Conservation (phyloP, 75 land plant genomes). For the Azolla pinnata region DNA sequence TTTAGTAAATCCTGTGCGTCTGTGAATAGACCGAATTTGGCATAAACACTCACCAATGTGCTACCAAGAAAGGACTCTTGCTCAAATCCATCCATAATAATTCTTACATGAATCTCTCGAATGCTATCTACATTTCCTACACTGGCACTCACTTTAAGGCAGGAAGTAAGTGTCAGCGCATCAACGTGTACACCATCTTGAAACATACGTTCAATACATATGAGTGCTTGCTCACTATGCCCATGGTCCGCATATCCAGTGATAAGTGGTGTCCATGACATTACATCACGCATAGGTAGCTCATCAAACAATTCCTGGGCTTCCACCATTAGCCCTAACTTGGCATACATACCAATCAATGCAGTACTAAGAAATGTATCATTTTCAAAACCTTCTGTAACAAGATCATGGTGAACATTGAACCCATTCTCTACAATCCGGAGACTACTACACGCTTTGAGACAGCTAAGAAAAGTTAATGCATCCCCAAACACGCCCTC, state of each 20-base stretch:
- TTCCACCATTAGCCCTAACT: constrained; percentile 1
- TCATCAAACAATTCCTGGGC: constrained; percentile 25
- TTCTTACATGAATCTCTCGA: not conserved
- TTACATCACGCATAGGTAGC: constrained; percentile 18
- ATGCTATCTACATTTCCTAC: no score
- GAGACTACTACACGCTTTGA: constrained; percentile 10
- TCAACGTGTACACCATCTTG: constrained; percentile 16
- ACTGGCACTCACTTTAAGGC: no score
- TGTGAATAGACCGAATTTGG: not conserved
- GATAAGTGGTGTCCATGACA: constrained; percentile 37
- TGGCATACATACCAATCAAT: constrained; percentile 16
- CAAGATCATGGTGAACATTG: constrained; percentile 9
- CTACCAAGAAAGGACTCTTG: not conserved
- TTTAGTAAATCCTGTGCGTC: constrained; percentile 15
- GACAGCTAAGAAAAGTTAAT: constrained; percentile 10
- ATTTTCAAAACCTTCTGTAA: constrained; percentile 9
- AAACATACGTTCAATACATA: constrained; percentile 13
- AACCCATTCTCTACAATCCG: constrained; percentile 6
- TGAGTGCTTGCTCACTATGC: constrained; percentile 4
- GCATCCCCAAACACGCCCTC: constrained; percentile 7
- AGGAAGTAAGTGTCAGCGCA: constrained; percentile 10
- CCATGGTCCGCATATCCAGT: constrained; percentile 20
- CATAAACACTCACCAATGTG: constrained; percentile 1
- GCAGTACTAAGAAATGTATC: constrained; percentile 8
- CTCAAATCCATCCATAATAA: not conserved